Conservation (phyloP, 129 eudicot genomes). For the Dittrichia graveolens region DNA sequence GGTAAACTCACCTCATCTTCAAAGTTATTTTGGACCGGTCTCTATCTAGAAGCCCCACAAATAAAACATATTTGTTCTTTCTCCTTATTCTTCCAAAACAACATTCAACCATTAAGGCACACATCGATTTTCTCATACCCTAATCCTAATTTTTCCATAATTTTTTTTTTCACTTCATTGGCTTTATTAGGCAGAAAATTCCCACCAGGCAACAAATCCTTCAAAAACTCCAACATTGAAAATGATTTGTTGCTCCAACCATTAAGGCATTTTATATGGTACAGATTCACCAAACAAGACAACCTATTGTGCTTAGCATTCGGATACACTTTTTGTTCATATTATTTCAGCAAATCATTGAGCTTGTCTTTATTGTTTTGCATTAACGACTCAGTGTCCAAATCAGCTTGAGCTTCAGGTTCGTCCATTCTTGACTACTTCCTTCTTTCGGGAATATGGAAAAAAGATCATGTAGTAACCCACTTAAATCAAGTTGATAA, state of each 20-base stretch:
- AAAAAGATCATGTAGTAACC: neutral
- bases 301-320: neutral
- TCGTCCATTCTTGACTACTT: neutral
- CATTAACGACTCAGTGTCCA: neutral
- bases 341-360: neutral
- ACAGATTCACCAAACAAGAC: neutral
- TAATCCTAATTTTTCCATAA: neutral
- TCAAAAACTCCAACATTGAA: neutral
- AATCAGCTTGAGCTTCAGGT: neutral
- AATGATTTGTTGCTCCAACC: conserved; percentile 12
- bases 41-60: neutral
- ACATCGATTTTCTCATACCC: neutral
- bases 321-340: neutral
- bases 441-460: neutral
- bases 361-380: neutral
- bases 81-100: neutral
- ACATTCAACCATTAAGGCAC: too few species aligned
- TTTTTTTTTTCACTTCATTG: neutral
- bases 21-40: neutral
- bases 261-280: neutral
- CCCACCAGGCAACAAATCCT: neutral
- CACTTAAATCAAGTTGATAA: neutral
- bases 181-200: neutral
- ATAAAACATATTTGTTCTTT: neutral
- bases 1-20: neutral